Base-by-base conservation (phyloP, 805 yeast genomes). In the Helenozyma rhizophorensis region DNA sequence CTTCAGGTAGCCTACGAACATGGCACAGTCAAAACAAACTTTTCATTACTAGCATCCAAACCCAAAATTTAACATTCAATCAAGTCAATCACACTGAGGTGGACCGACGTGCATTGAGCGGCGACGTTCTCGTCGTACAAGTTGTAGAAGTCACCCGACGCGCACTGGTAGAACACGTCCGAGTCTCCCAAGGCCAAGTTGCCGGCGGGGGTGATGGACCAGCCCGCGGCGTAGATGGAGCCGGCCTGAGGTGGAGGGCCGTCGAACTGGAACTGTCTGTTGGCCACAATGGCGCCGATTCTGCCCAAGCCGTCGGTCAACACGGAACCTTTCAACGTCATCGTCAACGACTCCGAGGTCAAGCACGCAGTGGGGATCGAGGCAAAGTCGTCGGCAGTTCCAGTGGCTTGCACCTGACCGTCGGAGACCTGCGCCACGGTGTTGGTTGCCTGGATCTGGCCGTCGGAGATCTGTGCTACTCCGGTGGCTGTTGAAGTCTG, bases 231-330 rank as follows among this genome's bases (percentile, higher is more conserved):
- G 46, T 48, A 54, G 33, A 53, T 52, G 37, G 57, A 31, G 16
- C 59, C 59, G 23, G 54, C 85, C 70, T 82, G 90, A 53, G 89
- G 88, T 65, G 84, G 81, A 37, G 84, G 84, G 56, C 85, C 85
- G 55, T 80, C 85, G 54, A 78, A 79, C 64, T 79, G 86, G 73
- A 80, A 78, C 68, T 82, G 90, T 69, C 83, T 72, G 78, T 81
- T 82, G 33, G 88, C 79, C 48, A 82, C 90, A 62, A 82, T 80
- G 31, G 87, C 74, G 47, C 89, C 89, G 45, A 82, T 62, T 72
- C 90, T 77, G 28, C 83, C 83, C 40, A 63, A 45, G 22, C 70
- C 54, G 51, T 82, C 90, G 9, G 65, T 70, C 50, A 83, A 66
- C 30, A 76, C 51, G 44, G 78, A 61, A 14, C 50, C 65, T 23